Evolutionary conservation across 192 early-diverging fungal species (phyloP).

Genomic region (Coemansia sp.): DNA sequence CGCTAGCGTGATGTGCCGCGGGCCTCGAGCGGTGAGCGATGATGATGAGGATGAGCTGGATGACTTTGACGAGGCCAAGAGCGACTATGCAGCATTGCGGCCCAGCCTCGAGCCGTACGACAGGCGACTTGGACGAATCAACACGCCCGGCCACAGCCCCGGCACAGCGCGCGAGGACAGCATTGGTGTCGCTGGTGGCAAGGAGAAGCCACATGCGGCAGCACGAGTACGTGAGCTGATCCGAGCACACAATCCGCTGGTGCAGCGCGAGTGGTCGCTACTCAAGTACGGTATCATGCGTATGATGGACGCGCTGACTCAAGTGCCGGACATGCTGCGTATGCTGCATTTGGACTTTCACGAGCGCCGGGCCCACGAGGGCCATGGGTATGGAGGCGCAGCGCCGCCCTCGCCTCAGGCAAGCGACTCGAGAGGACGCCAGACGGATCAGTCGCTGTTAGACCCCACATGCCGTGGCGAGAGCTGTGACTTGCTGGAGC

Average conservation of each 20-base stretch:
- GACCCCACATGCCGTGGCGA: slow-evolving; percentile 23
- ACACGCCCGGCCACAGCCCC: slow-evolving; percentile 13
- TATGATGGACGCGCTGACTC: slow-evolving; percentile 50
- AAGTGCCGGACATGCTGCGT: slow-evolving; percentile 52
- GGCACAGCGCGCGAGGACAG: slow-evolving; percentile 10
- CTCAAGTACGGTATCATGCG: slow-evolving; percentile 44
- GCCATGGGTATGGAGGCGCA: background rate
- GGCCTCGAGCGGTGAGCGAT: background rate
- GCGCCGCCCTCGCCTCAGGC: background rate
- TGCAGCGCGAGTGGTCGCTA: slow-evolving; percentile 46
- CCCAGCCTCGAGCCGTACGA: slow-evolving; percentile 34
- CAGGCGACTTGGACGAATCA: slow-evolving; percentile 30
- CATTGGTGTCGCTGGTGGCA: background rate
- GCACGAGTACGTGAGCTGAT: slow-evolving; percentile 38
- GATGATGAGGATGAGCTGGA: slow-evolving; percentile 18
- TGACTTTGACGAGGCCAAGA: slow-evolving; percentile 13
- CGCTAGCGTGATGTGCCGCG: background rate
- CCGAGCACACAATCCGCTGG: slow-evolving; percentile 45
- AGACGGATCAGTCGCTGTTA: background rate
- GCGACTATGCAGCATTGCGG: slow-evolving; percentile 34
- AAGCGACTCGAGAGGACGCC: background rate
- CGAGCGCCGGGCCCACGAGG: slow-evolving; percentile 31
- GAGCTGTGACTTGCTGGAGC: slow-evolving; percentile 46
- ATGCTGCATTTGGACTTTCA: slow-evolving; percentile 46
- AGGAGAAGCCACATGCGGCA: slow-evolving; percentile 4